phyloP scores from a whole-genome alignment of 345 rosid genomes.

The Populus alba region DNA sequence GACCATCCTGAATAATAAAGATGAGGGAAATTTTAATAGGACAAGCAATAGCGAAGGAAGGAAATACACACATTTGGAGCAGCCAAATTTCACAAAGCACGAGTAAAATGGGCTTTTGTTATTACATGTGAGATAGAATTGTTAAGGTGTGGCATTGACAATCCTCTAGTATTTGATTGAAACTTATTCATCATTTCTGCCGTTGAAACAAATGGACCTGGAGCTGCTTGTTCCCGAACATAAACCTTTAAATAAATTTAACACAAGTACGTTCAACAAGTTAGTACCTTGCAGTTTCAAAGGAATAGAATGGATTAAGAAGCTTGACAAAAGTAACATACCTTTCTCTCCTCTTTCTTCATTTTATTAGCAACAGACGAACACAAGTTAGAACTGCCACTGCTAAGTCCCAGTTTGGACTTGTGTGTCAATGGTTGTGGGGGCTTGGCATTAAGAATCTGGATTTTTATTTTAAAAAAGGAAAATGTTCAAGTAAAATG shows the following conservation, averaged over 20 bases:
- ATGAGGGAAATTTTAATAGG: conserved; percentile 2
- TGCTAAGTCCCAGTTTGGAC: conserved; percentile 63
- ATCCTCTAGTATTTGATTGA: conserved; percentile 77
- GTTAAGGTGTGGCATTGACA: conserved; percentile 47
- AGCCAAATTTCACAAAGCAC: not conserved
- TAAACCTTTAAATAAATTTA: conserved; percentile 41
- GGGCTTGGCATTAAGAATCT: conserved; percentile 83
- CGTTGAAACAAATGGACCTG: conserved; percentile 54
- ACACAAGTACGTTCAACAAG: not conserved
- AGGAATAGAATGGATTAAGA: not conserved
- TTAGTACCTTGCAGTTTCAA: not conserved
- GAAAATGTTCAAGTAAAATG: not conserved
- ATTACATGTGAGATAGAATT: conserved; percentile 45
- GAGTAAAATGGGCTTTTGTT: not conserved
- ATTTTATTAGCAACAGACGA: conserved; percentile 42
- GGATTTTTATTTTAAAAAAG: conserved; percentile 13
- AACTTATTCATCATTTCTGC: conserved; percentile 92
- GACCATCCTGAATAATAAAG: conserved; percentile 24
- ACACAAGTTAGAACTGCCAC: conserved; percentile 40
- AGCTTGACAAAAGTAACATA: conserved; percentile 21
- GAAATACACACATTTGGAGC: not conserved
- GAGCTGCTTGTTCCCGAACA: conserved; percentile 43
- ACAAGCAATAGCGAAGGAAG: not conserved
- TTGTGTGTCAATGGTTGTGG: conserved; percentile 65
- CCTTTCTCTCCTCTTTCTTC: conserved; percentile 77